Base-by-base conservation (phyloP, 768 basidiomycete species). In the Auriscalpium orientale region DNA sequence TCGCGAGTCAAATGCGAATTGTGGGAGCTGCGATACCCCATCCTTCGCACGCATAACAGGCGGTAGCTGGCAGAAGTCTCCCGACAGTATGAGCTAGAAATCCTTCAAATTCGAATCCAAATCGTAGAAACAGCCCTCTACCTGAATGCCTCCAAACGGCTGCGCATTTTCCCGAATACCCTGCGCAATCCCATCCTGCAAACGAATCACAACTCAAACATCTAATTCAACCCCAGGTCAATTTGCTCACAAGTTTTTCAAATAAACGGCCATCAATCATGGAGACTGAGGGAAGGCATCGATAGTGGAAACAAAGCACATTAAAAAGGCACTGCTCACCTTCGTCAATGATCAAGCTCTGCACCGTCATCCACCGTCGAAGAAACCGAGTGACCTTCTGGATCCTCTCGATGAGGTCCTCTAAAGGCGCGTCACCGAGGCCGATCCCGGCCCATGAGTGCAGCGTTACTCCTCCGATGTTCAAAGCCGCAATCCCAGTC, bases 1-100 rank as follows among this genome's bases (percentile, higher is more conserved):
- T 13, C 77, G 60, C 0, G 92, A 85, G 54, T 95, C 90, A 65
- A 97, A 95, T 3, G 87, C 84, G 68, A 95, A 95, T 7, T 8
- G 75, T 71, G 35, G 83, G 74, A 11, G 76, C 44, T 61, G 78
- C 56, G 60, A 77, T 56, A 73, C 77, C 49, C 81, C 72, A 64
- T 73, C 67, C 70, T 78, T 63, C 61, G 76, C 70, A 36, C 72
- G 74, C 12, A 79, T 74, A 0, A 95, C 89, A 1, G 93, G 93
- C 10, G 93, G 93, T 0, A 97, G 76, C 68, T 97, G 92, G 66
- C 83, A 94, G 68, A 95, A 95, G 66, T 97, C 93, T 8, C 93
- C 93, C 8, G 87, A 91, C 4, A 94, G 72, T 36, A 89, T 77
- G 52, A 94, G 79, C 87, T 93, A 56, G 22, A n/a, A 48, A 10